These are phyloP conservation scores for Phytopythium sindhum DNA, from an alignment of 352 stramenopile species.

Conservation along the genomic window DNA sequence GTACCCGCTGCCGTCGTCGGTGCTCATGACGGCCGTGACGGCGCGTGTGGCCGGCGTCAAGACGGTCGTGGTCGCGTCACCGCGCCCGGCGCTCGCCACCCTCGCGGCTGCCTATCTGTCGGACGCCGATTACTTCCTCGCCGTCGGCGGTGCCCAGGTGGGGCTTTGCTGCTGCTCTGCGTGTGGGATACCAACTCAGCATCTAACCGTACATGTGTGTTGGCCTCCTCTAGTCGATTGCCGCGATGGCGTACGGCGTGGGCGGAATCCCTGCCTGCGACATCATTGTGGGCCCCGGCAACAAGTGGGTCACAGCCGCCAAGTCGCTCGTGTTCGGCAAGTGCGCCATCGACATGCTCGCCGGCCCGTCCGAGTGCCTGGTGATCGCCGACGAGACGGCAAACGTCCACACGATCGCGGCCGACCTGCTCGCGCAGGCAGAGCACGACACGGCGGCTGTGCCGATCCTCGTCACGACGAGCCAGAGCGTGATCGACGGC, in stretches of 20 bases:
- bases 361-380: conserved; percentile 96
- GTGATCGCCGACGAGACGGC: conserved; percentile 95
- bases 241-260: conserved; percentile 95
- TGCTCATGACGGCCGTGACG: conserved; percentile 97
- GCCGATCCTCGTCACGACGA: conserved; percentile 94
- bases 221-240: conserved; percentile 67
- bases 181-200: background rate
- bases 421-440: conserved; percentile 81
- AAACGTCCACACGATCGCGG: conserved; percentile 62
- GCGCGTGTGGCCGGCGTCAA: conserved; percentile 92
- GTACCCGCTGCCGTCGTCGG: conserved; percentile 97
- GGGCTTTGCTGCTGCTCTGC: background rate
- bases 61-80: conserved; percentile 94
- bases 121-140: conserved; percentile 88
- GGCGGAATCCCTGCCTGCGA: conserved; percentile 91
- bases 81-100: conserved; percentile 90
- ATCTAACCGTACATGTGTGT: background rate
- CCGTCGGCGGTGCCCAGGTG: conserved; percentile 65
- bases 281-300: conserved; percentile 98
- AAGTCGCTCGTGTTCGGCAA: conserved; percentile 97
- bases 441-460: conserved; percentile 98
- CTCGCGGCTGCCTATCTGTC: conserved; percentile 93
- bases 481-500: conserved; percentile 77
- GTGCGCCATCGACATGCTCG: conserved; percentile 99
- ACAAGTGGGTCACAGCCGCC: conserved; percentile 99